A percentile compares a stretch with the other conserved stretches of the same genome.
phyloP scores from a whole-genome alignment of 1,284 basidiomycete genomes.

The Xerocomus cyaneibrunnescens region DNA sequence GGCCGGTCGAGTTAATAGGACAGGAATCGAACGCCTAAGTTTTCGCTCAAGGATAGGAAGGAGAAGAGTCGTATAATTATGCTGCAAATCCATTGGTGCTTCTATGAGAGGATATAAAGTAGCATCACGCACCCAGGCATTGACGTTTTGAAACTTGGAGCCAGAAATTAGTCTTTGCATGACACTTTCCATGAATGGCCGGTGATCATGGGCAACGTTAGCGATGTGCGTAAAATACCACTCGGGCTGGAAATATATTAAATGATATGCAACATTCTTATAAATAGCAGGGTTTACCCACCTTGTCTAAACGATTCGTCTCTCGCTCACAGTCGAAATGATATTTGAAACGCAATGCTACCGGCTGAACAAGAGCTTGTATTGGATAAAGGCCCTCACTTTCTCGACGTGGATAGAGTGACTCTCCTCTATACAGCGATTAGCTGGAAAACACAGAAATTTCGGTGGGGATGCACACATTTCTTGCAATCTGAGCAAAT shows the following conservation, averaged over 20 bases:
- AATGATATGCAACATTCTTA: not conserved
- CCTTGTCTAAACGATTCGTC: slow-evolving; percentile 95
- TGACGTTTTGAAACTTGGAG: slow-evolving; percentile 62
- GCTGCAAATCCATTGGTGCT: slow-evolving; percentile 43
- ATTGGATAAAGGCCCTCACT: slow-evolving; percentile 73
- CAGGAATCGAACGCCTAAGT: slow-evolving; percentile 71
- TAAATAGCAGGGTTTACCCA: slow-evolving; percentile 26
- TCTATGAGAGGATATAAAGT: not conserved
- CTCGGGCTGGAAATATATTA: slow-evolving; percentile 66
- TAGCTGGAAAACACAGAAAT: not conserved
- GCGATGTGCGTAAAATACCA: slow-evolving; percentile 95
- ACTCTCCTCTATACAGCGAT: slow-evolving; percentile 43
- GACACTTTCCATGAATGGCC: slow-evolving; percentile 71
- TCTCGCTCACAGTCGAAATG: slow-evolving; percentile 88
- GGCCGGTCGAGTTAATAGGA: slow-evolving; percentile 75
- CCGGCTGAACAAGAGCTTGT: slow-evolving; percentile 81
- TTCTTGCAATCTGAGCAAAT: slow-evolving; percentile 74
- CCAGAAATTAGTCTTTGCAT: slow-evolving; percentile 70
- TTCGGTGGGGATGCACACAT: slow-evolving; percentile 52
- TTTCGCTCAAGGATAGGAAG: slow-evolving; percentile 72
- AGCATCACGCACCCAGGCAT: slow-evolving; percentile 64
- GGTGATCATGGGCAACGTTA: slow-evolving; percentile 81
- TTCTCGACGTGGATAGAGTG: slow-evolving; percentile 31
- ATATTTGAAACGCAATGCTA: slow-evolving; percentile 89
- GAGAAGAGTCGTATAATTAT: slow-evolving; percentile 75